phyloP scores from a whole-genome alignment of 768 basidiomycete species.

The Suillus lakei region DNA sequence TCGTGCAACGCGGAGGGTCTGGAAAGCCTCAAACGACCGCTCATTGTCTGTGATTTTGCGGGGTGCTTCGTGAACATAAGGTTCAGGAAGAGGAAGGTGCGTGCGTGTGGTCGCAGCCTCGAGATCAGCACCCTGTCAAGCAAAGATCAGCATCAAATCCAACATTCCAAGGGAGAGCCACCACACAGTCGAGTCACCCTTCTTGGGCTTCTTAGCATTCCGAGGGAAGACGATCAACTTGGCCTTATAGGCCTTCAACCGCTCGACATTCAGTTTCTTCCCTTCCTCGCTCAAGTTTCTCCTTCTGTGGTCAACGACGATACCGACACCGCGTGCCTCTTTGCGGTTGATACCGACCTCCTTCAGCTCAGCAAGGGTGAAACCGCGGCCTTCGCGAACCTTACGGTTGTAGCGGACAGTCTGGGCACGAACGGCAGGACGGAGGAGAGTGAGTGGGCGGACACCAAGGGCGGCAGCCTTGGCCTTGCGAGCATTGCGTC shows the following conservation, averaged over 20 bases:
- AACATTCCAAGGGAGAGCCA: constrained; percentile 5
- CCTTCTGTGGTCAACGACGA: constrained; percentile 97
- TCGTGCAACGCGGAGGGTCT: constrained; percentile 83
- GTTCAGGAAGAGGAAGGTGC: constrained; percentile 66
- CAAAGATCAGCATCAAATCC: constrained; percentile 13
- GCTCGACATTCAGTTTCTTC: constrained; percentile 92
- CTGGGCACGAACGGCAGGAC: constrained; percentile 95
- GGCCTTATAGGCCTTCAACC: constrained; percentile 91
- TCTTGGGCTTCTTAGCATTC: constrained; percentile 94
- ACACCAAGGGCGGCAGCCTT: constrained; percentile 93
- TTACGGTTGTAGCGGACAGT: constrained; percentile 99
- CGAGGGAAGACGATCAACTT: constrained; percentile 96
- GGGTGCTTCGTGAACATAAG: constrained; percentile 77
- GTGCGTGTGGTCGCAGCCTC: constrained; percentile 74
- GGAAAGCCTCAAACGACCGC: constrained; percentile 87
- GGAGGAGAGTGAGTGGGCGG: constrained; percentile 88
- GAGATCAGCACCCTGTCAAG: constrained; percentile 77
- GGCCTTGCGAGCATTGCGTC: constrained; percentile 88
- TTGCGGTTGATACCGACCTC: constrained; percentile 94
- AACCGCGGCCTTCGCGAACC: constrained; percentile 95
- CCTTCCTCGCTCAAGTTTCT: constrained; percentile 97
- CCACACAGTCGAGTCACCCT: constrained; percentile 89
- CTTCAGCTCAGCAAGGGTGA: constrained; percentile 93
- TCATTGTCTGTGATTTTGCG: constrained; percentile 93
- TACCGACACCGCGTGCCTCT: constrained; percentile 90